Evolutionary conservation across 1,284 basidiomycete species (phyloP).

Genomic region (Sparassis latifolia): DNA sequence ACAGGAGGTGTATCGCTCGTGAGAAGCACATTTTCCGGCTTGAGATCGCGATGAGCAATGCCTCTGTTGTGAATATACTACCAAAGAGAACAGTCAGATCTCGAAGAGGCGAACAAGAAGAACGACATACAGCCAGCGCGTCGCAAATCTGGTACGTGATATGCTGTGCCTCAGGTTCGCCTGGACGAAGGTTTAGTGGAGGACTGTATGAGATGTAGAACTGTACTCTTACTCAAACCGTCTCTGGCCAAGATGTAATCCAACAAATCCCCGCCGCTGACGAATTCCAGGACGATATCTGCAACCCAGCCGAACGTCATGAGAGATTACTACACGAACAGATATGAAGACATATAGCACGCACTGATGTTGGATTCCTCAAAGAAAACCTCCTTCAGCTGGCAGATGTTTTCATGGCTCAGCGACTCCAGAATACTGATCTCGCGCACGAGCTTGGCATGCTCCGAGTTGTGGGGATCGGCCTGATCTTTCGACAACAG

Average conservation of each 20-base stretch:
- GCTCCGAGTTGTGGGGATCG: constrained; percentile 7
- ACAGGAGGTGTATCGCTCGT: constrained; percentile 57
- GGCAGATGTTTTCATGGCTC: constrained; percentile 78
- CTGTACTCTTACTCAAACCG: constrained; percentile 49
- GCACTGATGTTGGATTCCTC: constrained; percentile 61
- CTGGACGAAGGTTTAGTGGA: constrained; percentile 27
- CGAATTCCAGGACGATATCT: constrained; percentile 76
- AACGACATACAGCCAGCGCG: constrained; percentile 51
- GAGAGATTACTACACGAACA: neutral
- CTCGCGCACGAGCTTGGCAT: constrained; percentile 55
- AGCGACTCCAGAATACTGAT: constrained; percentile 73
- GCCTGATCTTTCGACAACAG: constrained; percentile 16
- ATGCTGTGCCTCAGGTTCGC: constrained; percentile 49
- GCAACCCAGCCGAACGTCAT: neutral
- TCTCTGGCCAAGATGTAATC: constrained; percentile 61
- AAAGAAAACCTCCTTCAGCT: constrained; percentile 72
- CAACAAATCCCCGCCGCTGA: constrained; percentile 86
- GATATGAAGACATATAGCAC: constrained; percentile 12
- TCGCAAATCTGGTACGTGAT: constrained; percentile 73
- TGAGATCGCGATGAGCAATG: constrained; percentile 87
- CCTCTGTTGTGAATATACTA: constrained; percentile 72
- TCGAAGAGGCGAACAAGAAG: neutral
- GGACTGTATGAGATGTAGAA: neutral
- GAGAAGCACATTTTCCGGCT: constrained; percentile 84
- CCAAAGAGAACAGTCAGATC: constrained; percentile 7